Conservation (phyloP, 1,284 basidiomycete species). For the Baeospora myosura region DNA sequence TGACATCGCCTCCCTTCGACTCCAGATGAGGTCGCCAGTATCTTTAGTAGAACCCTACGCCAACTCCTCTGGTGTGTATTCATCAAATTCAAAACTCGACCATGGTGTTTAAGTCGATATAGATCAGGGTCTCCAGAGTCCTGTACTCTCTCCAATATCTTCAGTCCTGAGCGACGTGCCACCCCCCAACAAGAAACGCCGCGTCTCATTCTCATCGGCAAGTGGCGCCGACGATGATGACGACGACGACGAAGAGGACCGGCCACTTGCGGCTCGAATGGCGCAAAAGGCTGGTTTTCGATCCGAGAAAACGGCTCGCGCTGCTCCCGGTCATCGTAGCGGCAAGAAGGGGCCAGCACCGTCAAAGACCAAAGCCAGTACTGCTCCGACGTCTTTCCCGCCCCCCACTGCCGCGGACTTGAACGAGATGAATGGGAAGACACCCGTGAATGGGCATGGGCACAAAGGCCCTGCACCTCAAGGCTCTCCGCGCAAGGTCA, state of each 20-base stretch:
- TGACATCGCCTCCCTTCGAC: conserved; percentile 63
- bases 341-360: conserved; percentile 44
- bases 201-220: conserved; percentile 44
- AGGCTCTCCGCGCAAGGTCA: conserved; percentile 49
- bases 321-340: conserved; percentile 31
- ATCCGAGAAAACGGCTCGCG: conserved; percentile 18
- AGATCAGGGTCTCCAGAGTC: conserved; percentile 21
- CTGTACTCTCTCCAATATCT: conserved; percentile 41
- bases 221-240: conserved; percentile 49
- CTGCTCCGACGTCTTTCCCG: conserved; percentile 15
- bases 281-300: too few relatives aligned
- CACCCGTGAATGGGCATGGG: too few relatives aligned
- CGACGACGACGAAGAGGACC: conserved; percentile 47
- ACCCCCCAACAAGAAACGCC: conserved; percentile 42
- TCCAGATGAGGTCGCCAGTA: conserved; percentile 57
- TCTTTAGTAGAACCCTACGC: conserved; percentile 36
- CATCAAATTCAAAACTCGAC: too few relatives aligned
- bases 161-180: conserved; percentile 46
- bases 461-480: neutral
- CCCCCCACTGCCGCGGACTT: conserved; percentile 25
- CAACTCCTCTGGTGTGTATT: conserved; percentile 27
- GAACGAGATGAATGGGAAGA: too few relatives aligned
- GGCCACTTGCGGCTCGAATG: conserved; percentile 51
- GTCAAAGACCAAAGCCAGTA: conserved; percentile 6
- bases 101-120: too few relatives aligned